Evolutionary conservation across 2,329 filamentous ascomycete genomes (phyloP), one percentile per base, ranked within the genome.

Genomic region (Metarhizium guizhouense): DNA sequence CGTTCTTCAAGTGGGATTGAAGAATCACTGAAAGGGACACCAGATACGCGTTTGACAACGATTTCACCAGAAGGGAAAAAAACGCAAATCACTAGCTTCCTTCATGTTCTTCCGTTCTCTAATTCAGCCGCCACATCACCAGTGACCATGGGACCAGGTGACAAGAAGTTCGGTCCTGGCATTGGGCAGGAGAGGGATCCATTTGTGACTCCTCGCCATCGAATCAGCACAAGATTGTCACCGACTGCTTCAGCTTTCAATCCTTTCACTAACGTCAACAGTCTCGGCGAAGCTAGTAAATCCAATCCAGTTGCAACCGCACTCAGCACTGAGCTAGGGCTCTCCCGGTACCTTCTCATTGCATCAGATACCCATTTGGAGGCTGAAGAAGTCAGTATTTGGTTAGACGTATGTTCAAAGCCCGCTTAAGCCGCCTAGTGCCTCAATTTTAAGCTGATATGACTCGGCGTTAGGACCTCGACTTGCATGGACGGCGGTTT

Each of bases 191-290:
- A 77, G 52, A 76, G 73, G 55, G 81, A 85, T 57, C 82, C 83
- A 0, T 85, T 85, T 57, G 64, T 80, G 38, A 78, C 75, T 2
- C 65, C 62, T 14, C 54, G 56, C 8, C 58, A 63, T 69, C 73
- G 61, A 34, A 62, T 51, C 57, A 69, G 51, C 5, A 67, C 64
- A 7, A 79, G 81, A 60, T 70, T 89, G 25, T 88, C 85, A 4
- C 82, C 86, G 1, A 85, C 80, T 6, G 84, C 85, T 1, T 81
- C 79, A 1, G 65, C 76, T 1, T 88, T 88, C 61, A 80, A 76
- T 16, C 85, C 85, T 1, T 63, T 64, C 38, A 43, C 55, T 4
- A 54, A 62, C 4, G 50, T 53, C 2, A 57, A 57, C 1, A 57
- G 61, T 1, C 55, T 62, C 2, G 58, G 62, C 6, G 54, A 63